Base-by-base conservation (phyloP, 805 yeast genomes). In the Blastobotrys parvus region DNA sequence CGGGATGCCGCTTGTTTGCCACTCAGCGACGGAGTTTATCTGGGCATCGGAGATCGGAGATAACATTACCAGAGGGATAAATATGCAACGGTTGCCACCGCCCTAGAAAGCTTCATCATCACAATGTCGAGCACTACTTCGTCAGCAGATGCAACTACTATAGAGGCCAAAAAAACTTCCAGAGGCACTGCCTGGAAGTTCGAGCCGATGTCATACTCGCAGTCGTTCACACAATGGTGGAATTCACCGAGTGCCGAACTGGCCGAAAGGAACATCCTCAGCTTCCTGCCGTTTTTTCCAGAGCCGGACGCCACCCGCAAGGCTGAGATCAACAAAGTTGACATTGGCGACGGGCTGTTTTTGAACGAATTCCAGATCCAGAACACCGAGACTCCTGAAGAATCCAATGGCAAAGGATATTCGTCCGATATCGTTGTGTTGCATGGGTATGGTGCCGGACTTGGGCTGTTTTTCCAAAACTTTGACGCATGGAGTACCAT, bases 401-500 rank as follows among this genome's bases (percentile, higher is more conserved):
- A 7, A 7, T 8, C 10, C 11, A 11, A 25, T 8, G 29, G 11
- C 29, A 25, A 7, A 25, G 29, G 29, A 7, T 25, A 25, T 25
- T 25, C 29, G 7, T 8, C 7, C 10, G 29, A 25, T 11, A 8
- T 25, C 10, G 29, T 25, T 2, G 61, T 90, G 48, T 64, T 92
- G 3, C 98, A 90, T 61, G 98, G 98, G 0, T 88, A 87, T 57
- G 96, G 95, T 1, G 95, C 97, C 0, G 85, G 94, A 1, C 73
- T 88, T 11, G 90, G 94, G 20, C 78, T 87, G 43, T 90, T 78
- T 53, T 74, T 80, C 55, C 75, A 81, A 48, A 90, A 85, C 56
- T 75, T 85, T 50, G 74, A 72, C 37, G 68, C 61, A 0, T 60
- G 82, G 39, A 58, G 61, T 4, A 35, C 55, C 2, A 43, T 55